phyloP scores from a whole-genome alignment of 768 basidiomycete genomes.

The Trametopsis cervina region DNA sequence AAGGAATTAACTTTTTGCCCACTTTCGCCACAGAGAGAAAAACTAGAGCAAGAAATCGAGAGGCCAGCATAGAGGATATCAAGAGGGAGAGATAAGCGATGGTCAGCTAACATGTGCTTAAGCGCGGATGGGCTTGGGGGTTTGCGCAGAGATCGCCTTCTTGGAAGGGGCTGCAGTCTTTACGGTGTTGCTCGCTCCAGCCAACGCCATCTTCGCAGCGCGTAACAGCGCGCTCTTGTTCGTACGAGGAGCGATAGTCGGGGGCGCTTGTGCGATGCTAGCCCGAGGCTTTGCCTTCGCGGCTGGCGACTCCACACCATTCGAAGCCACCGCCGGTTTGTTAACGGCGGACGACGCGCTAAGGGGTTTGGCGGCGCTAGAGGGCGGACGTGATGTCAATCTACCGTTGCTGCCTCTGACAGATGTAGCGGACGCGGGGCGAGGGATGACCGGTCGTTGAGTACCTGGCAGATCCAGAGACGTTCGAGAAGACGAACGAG shows the following conservation, averaged over 20 bases:
- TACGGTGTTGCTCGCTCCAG: slow-evolving; percentile 2
- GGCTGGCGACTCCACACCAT: slow-evolving; percentile 1
- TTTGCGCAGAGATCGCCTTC: not conserved
- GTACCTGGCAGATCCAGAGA: slow-evolving; percentile 4
- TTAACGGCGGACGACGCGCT: not conserved
- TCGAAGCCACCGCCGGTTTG: not conserved
- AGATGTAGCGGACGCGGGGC: slow-evolving; percentile 15
- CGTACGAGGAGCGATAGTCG: slow-evolving; percentile 58
- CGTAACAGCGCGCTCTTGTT: slow-evolving; percentile 73
- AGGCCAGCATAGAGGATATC: not conserved
- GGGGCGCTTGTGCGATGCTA: slow-evolving; percentile 45
- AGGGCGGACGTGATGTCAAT: slow-evolving; percentile 2
- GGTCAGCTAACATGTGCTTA: no score
- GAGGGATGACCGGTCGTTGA: slow-evolving; percentile 3
- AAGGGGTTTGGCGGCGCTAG: not conserved
- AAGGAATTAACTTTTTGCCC: no score
- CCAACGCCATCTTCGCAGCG: slow-evolving; percentile 55
- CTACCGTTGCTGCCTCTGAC: not conserved
- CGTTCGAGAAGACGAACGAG: slow-evolving; percentile 13
- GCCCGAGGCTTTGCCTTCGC: slow-evolving; percentile 42
- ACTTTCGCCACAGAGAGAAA: no score
- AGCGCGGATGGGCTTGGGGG: not conserved
- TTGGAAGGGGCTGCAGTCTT: not conserved
- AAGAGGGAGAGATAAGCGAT: no score
- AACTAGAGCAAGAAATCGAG: no score